These are phyloP conservation scores for Podospora pseudopauciseta DNA, from an alignment of 495 filamentous ascomycete species.

Conservation along the genomic window DNA sequence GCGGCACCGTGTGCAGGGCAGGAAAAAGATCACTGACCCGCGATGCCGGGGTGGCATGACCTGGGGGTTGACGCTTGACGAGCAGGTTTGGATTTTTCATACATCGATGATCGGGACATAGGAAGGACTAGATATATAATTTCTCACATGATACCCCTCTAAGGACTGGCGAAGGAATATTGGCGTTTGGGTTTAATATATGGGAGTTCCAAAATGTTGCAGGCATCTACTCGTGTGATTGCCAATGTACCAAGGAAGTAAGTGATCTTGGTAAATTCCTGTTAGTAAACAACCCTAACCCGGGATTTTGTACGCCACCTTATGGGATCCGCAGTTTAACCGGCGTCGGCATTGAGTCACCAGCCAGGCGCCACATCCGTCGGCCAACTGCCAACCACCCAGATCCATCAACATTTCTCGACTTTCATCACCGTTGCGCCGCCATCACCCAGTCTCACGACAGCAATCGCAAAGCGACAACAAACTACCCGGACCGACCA, in stretches of 20 bases:
- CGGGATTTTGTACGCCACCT: neutral
- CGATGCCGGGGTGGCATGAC: neutral
- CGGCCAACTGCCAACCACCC: neutral
- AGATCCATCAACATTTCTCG: conserved; percentile 1
- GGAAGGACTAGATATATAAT: too few species aligned
- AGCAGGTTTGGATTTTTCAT: neutral
- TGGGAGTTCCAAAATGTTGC: neutral
- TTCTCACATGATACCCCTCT: too few species aligned
- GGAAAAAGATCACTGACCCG: neutral
- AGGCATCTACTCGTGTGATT: neutral
- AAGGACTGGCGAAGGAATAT: too few species aligned
- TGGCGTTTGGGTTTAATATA: neutral
- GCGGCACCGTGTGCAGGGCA: neutral
- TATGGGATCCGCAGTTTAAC: neutral
- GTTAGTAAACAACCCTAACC: neutral
- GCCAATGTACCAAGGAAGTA: too few species aligned
- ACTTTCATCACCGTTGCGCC: neutral
- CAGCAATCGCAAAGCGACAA: neutral
- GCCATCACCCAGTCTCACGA: neutral
- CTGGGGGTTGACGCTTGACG: neutral
- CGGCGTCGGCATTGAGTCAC: neutral
- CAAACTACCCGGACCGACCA: neutral
- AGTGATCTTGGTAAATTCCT: too few species aligned
- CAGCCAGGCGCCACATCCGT: neutral
- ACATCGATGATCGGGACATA: too few species aligned